Evolutionary conservation across 768 basidiomycete genomes (phyloP), one percentile per base, ranked within the genome.

Genomic region (Grammothele lineata): DNA sequence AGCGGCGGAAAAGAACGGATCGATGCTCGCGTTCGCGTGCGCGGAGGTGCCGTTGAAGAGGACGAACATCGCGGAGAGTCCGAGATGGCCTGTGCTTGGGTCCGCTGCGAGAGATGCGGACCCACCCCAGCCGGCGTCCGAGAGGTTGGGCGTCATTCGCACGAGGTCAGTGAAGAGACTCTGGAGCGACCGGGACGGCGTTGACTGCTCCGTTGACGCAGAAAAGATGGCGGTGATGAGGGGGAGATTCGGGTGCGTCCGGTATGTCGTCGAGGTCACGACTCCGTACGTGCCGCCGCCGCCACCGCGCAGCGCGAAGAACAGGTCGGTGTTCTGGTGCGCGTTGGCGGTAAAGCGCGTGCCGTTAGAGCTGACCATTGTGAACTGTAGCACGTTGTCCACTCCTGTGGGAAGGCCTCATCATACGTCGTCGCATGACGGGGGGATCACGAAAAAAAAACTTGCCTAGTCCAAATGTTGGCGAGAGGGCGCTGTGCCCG

Each of bases 281-380:
- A 68, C 61, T 34, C 63, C 70, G 43, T 64, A 70, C 0, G 66
- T 66, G 11, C 62, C 61, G 7, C 68, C 67, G 0, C 68, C 73
- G 2, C 73, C 72, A 9, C 73, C 73, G 7, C 70, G 58, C 19
- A 80, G 68, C 18, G 76, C 78, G 45, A 70, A 81, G 61, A 78
- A 79, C 0, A 79, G 66, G 58, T 80, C 76, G 45, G 67, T 43
- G 47, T 79, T 73, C 51, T 76, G 59, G 37, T 62, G 64, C 18
- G 65, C 68, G 57, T 76, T 79, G 2, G 64, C 76, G 5, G 64
- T 65, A 23, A 71, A 67, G 47, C 62, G 59, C 27, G 62, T 49
- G 0, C 78, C 79, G 55, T 77, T 73, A 0, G 78, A 75, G 7
- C 76, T 77, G 4, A 80, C 74, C 6, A 79, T 61, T 50, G 73